Evolutionary conservation across 2,329 filamentous ascomycete species (phyloP).

Genomic region (Sporothrix protearum): DNA sequence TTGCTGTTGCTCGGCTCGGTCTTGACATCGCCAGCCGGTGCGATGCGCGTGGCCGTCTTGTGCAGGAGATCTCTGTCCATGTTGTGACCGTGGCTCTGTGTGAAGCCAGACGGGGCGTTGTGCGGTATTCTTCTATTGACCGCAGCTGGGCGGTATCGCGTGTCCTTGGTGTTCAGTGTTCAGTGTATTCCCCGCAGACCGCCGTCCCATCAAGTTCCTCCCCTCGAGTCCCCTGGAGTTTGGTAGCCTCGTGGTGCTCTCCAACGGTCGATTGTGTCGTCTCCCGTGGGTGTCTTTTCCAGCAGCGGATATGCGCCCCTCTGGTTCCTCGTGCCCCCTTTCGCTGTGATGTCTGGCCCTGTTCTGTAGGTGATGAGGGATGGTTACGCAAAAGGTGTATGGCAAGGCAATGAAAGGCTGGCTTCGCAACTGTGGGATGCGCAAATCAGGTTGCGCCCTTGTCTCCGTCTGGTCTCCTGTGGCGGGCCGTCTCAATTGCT

Average conservation of each 20-base stretch:
- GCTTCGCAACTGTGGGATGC: not conserved
- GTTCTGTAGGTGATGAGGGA: not conserved
- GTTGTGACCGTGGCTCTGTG: not conserved
- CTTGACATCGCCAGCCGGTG: conserved; percentile 20
- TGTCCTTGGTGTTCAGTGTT: not conserved
- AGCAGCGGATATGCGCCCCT: not conserved
- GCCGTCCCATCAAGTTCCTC: conserved; percentile 8
- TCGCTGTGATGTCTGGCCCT: not conserved
- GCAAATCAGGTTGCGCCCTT: conserved; percentile 13
- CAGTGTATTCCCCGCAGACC: conserved; percentile 14
- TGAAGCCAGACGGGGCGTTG: not conserved
- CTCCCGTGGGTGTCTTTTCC: not conserved
- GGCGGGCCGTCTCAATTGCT: not conserved
- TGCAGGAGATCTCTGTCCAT: conserved; percentile 26
- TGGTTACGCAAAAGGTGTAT: conserved; percentile 18
- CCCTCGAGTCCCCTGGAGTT: not conserved
- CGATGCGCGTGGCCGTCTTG: conserved; percentile 25
- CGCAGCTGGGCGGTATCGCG: not conserved
- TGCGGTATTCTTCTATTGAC: not conserved
- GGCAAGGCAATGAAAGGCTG: not conserved
- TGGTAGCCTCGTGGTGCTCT: not conserved
- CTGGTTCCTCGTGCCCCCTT: not conserved
- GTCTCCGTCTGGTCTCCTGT: not conserved
- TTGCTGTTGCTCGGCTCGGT: conserved; percentile 15
- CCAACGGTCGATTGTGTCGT: not conserved